Evolutionary conservation across 495 filamentous ascomycete species (phyloP), one percentile per base, ranked within the genome.

Genomic region (Endocarpon pusillum): DNA sequence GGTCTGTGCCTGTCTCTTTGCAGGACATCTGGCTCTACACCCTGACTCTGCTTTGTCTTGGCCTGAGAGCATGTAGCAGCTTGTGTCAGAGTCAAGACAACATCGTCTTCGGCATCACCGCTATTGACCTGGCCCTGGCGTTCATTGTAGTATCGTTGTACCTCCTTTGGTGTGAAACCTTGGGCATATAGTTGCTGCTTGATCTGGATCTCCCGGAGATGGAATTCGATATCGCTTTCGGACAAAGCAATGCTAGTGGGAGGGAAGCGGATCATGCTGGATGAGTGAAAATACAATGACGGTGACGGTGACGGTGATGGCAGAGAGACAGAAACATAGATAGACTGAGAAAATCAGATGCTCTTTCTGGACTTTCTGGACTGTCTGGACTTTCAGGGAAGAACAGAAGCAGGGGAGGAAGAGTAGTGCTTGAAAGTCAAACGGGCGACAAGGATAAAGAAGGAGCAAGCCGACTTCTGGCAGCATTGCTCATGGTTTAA

Each of bases 161-260:
- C 15, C 16, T 2, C 10, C 16, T 19, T 3, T 10, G 16, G 21
- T 22, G 3, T 18, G 7, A 7, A 19, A 31, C 26, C 48, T 43
- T 34, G 27, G 17, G 36, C 26, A 48, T 44, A 36, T 57, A 51
- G 42, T 53, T 52, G 21, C 38, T 57, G 23, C 46, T 46, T 32
- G 57, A 56, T 27, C 21, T 18, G 35, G 14, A 23, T 12, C 15
- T 21, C 38, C 33, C 4, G 30, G 12, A 25, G 16, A 29, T 26
- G 21, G 26, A 67, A 59, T 41, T 54, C 52, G 19, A 78, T 43
- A 44, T 78, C 73, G 9, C 57, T 48, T 21, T 64, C 58, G 19
- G 59, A 62, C 24, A 77, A 45, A 5, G 52, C 50, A 42, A 78
- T 63, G 21, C 57, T 49, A 0, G 69, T 71, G 8, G 65, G 62